Base-by-base conservation (phyloP, 805 yeast species). In the Lipomyces oligophaga region DNA sequence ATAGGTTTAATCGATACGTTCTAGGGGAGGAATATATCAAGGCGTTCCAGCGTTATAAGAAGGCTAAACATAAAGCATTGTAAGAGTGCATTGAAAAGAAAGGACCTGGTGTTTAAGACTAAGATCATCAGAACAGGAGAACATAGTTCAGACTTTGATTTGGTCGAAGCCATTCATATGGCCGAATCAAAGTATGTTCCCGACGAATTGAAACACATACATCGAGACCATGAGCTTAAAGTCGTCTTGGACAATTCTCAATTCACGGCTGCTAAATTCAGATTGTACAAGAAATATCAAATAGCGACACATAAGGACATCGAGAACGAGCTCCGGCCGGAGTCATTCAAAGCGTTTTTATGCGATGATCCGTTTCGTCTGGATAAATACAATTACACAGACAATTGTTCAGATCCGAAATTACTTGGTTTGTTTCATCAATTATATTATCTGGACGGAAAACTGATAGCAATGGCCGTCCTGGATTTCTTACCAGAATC, bases 401-500 rank as follows among this genome's bases (percentile, higher is more conserved):
- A 25, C 35, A 33, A 18, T 19, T 15, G 15, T n/a, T 8, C 24
- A 15, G 21, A 3, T 7, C 7, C 4, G 10, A 34, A 37, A 31
- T 28, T 51, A 32, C 25, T 95, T 90, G 2, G 85, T 87, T 1
- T 72, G 76, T 2, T 45, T 43, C 97, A 88, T 63, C 94, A 86
- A 59, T 76, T 85, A 61, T 88, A 86, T 60, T 85, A 82, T 58
- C 62, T 74, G 15, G 76, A 84, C 37, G 78, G 65, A 3, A 71
- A 74, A 51, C 68, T 88, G 18, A 76, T 85, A 33, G 96, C 90
- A 0, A 66, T 88, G 28, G 85, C 85, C 0, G 85, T 88, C 0
- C 60, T 83, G 25, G 97, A 88, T 63, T 67, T 88, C 18, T 63
- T 89, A 27, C 95, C 95, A 0, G 64, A 77, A 21, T 83, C 85